Base-by-base conservation (phyloP, 73 alveolate genomes). In the Tetrahymena malaccensis region DNA sequence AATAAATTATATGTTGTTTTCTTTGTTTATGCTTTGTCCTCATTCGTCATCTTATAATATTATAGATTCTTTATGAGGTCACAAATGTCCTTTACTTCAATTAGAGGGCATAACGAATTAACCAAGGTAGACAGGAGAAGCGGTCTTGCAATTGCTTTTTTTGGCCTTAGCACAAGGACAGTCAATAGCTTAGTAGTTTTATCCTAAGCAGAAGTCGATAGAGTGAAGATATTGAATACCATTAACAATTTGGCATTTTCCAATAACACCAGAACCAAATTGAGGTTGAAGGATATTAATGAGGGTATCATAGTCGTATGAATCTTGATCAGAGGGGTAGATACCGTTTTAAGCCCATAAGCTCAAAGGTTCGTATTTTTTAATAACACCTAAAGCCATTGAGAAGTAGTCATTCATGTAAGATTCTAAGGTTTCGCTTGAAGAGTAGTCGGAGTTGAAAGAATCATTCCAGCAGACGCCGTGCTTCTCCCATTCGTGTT, bases 401-500 rank as follows among this genome's bases (percentile, higher is more conserved):
- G 89, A 70, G 89, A 70, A 70, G 89, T 70, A 70, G 37, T 70
- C 31, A 25, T 70, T 70, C 89, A 70, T 70, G 37, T 70, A 70
- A 13, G 89, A 19, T 27, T n/a, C 19, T 70, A 70, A 70, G 31
- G 34, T 70, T 27, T 70, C 89, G 17, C 22, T 38, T 3, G 34
- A 3, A n/a, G 37, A 17, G 85, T n/a, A 58, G 13, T 70, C 21
- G 19, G 40, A 5, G 89, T n/a, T 27, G 89, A 31, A 27, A 70
- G 89, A 70, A 22, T 70, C 89, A 70, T 70, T 70, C 89, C 89
- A 93, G 95, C 97, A 95, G 70, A 94, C 94, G 34, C 97, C 97
- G 43, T 95, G 97, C 55, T 95, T 95, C 33, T 95, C 97, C 97
- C 97, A 95, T 55, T 95, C 97, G 84, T 95, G 97, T 95, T 95